phyloP scores from a whole-genome alignment of 805 yeast species.

The Candida ovalis region DNA sequence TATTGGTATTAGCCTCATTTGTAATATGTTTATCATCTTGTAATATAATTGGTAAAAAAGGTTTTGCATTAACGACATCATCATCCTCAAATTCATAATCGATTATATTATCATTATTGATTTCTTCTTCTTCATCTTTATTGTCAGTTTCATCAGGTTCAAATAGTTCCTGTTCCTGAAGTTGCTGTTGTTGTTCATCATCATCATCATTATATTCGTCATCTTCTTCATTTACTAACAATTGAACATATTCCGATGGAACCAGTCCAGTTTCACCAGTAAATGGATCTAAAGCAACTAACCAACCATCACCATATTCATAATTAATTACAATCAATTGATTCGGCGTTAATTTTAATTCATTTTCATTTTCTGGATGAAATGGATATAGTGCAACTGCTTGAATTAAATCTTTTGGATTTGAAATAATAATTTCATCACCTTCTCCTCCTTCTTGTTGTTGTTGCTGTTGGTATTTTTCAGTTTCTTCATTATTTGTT shows the following conservation, averaged over 20 bases:
- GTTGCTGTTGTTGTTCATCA: conserved; percentile 25
- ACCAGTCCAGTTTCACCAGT: conserved; percentile 86
- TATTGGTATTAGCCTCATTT: conserved; percentile 7
- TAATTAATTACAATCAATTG: conserved; percentile 83
- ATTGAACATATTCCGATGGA: conserved; percentile 89
- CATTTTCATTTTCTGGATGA: conserved; percentile 91
- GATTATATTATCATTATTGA: conserved; percentile 7
- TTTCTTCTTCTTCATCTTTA: conserved; percentile 7
- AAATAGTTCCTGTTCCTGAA: too few relatives aligned
- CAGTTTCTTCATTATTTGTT: too few relatives aligned
- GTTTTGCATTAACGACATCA: conserved; percentile 34
- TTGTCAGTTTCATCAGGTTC: conserved; percentile 11
- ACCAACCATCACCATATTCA: conserved; percentile 98
- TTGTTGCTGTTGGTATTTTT: background rate
- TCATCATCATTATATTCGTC: conserved; percentile 27
- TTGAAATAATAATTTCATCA: conserved; percentile 5
- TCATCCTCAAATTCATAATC: background rate
- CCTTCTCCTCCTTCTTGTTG: background rate
- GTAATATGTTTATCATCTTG: conserved; percentile 18
- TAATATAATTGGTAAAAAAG: conserved; percentile 37
- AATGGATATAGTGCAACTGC: conserved; percentile 91
- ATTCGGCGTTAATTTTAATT: conserved; percentile 71
- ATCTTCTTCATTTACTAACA: conserved; percentile 26
- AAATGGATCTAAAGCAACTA: conserved; percentile 79
- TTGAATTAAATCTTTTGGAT: conserved; percentile 21